Conservation (phyloP, 805 yeast genomes). For the Alloascoidea africana region DNA sequence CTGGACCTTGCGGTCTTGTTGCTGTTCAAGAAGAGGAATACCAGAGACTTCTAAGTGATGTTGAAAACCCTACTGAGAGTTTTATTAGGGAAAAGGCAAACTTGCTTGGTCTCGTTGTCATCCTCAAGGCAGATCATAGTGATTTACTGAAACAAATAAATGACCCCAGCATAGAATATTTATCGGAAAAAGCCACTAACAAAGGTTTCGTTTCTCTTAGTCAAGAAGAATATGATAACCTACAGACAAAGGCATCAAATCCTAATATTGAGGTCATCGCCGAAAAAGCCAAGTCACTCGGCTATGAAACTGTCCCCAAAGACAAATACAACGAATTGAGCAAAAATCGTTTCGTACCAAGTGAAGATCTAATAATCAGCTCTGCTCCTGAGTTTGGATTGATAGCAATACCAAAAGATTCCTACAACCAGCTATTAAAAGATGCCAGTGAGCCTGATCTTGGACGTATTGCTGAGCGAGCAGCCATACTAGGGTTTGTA, state of each 20-base stretch:
- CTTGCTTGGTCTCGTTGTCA: constrained; percentile 7
- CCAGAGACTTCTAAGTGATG: constrained; percentile 1
- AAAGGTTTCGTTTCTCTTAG: constrained; percentile 16
- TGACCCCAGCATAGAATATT: not conserved
- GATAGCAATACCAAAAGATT: constrained; percentile 2
- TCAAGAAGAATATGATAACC: constrained; percentile 8
- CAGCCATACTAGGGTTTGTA: constrained; percentile 1
- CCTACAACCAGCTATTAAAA: not conserved
- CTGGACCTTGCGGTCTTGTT: not conserved
- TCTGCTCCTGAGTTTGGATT: constrained; percentile 4
- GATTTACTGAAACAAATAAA: constrained; percentile 4
- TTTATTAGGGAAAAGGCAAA: constrained; percentile 8
- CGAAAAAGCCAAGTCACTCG: not conserved
- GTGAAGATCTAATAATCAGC: constrained; percentile 2
- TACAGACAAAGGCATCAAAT: constrained; percentile 4
- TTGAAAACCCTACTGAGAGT: constrained; percentile 15
- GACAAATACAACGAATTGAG: not conserved
- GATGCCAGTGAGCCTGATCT: constrained; percentile 4
- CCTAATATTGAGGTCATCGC: constrained; percentile 7
- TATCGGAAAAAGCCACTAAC: not conserved
- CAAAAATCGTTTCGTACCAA: constrained; percentile 4
- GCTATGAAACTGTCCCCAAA: constrained; percentile 1
- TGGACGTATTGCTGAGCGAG: constrained; percentile 2
- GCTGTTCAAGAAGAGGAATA: not conserved
- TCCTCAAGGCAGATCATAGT: constrained; percentile 8